Evolutionary conservation across 805 yeast genomes (phyloP), one percentile per base, ranked within the genome.

Genomic region (Wickerhamomyces rabaulensis): DNA sequence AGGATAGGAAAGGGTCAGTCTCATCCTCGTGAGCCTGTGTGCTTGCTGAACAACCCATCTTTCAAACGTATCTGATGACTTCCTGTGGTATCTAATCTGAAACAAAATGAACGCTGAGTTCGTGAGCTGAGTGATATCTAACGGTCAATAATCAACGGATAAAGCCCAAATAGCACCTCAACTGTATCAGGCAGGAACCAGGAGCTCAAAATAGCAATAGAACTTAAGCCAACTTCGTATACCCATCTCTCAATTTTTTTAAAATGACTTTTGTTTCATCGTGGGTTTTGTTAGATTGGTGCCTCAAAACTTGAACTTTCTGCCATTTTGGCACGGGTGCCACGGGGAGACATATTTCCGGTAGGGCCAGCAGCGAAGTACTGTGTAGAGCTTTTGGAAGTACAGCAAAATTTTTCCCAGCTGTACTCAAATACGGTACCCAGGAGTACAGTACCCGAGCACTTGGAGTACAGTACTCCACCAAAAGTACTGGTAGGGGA

Each of bases 11-110:
- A 2, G 82, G 80, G 61, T 80, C 61, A 0, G 31, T 19, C 42
- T 58, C 84, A 22, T 66, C 60, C 40, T 73, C 82, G 27, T 69
- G 70, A 16, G 45, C 64, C 6, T 61, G 63, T 9, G 74, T 68
- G 63, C 91, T 84, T 15, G 81, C 76, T 17, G 74, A 57, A 58
- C 95, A 86, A 15, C 95, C 95, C 95, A 86, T 85, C 12, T 20
- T 50, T 27, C n/a, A n/a, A n/a, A n/a, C n/a, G n/a, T n/a, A n/a
- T n/a, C n/a, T n/a, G n/a, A n/a, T n/a, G n/a, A n/a, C n/a, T n/a
- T n/a, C n/a, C n/a, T n/a, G n/a, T n/a, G n/a, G n/a, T n/a, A n/a
- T n/a, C n/a, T n/a, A n/a, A n/a, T n/a, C n/a, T n/a, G n/a, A n/a
- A n/a, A n/a, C n/a, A n/a, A n/a, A n/a, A n/a, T n/a, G n/a, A n/a